Conservation (phyloP, 257 asterid species). For the Scutellaria minor region DNA sequence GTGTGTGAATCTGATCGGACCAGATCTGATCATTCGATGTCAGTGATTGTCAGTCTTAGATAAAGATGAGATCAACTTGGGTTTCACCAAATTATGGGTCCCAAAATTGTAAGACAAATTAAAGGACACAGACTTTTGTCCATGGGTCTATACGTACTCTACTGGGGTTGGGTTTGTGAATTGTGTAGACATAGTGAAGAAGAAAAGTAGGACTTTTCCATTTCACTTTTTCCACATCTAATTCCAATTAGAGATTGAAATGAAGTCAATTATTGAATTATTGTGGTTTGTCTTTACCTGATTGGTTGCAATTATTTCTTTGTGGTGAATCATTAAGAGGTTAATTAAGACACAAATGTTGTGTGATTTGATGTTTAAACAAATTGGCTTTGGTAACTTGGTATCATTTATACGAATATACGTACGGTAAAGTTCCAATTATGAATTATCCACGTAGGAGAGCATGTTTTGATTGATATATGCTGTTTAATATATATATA, state of each 20-base stretch:
- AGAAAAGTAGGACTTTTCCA: neutral
- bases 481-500: too few relatives aligned
- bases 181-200: neutral
- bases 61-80: constrained; percentile 37
- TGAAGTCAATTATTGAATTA: neutral
- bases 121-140: neutral
- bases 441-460: neutral
- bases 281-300: neutral
- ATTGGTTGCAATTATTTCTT: constrained; percentile 14
- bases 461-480: too few relatives aligned
- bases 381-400: neutral
- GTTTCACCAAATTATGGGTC: constrained; percentile 39
- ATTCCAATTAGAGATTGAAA: neutral
- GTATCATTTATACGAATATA: neutral
- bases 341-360: constrained; percentile 2
- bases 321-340: constrained; percentile 7
- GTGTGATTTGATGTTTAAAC: constrained; percentile 22
- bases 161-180: neutral
- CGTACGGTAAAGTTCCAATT: neutral
- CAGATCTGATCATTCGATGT: constrained; percentile 22
- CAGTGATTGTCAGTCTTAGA: constrained; percentile 29
- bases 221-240: neutral
- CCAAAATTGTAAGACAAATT: neutral
- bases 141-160: neutral
- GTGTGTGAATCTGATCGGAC: neutral